Evolutionary conservation across 2,329 filamentous ascomycete genomes (phyloP), one percentile per base, ranked within the genome.

Genomic region (Fusarium sp.): DNA sequence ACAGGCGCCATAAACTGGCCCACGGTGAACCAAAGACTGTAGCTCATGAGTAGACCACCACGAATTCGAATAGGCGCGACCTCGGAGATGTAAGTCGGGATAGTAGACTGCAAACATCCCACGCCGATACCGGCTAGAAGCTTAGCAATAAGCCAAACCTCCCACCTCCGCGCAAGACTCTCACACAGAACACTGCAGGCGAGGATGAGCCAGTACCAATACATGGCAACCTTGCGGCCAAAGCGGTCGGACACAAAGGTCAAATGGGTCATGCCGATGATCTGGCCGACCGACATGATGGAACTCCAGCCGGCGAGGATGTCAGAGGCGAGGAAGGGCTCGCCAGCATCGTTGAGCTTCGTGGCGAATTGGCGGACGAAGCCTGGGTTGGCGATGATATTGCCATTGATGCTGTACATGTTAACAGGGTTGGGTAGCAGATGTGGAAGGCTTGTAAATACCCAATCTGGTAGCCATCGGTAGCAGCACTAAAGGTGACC

Each of bases 1-100:
- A 87, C 79, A 6, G 81, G 83, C 3, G 83, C 84, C 40, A 83
- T 84, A 36, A 87, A 82, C n/a, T 81, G 79, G 1, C 85, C 85
- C 0, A 86, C 33, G 1, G 82, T 81, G 70, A 83, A 86, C 85
- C 85, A 87, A 71, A 85, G 81, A 60, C 78, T 84, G 66, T 86
- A 85, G 8, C 79, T 78, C 70, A 85, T 85, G 36, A 86, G 80
- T 4, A 81, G 40, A 4, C 82, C 80, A 22, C 85, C 85, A 20
- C 84, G 79, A 1, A 85, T 78, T 9, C 83, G 81, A 0, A 82
- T 82, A 1, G 85, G 85, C 0, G 85, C 81, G 0, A 83, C 77
- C 66, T 86, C 84, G 4, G 84, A 79, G 6, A 86, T 79, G 65
- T 85, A 86, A 0, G 83, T 79, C 1, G 84, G 84, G 35, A 86